These are phyloP conservation scores for Hyaloperonospora brassicae DNA, from an alignment of 352 stramenopile genomes.

Conservation along the genomic window DNA sequence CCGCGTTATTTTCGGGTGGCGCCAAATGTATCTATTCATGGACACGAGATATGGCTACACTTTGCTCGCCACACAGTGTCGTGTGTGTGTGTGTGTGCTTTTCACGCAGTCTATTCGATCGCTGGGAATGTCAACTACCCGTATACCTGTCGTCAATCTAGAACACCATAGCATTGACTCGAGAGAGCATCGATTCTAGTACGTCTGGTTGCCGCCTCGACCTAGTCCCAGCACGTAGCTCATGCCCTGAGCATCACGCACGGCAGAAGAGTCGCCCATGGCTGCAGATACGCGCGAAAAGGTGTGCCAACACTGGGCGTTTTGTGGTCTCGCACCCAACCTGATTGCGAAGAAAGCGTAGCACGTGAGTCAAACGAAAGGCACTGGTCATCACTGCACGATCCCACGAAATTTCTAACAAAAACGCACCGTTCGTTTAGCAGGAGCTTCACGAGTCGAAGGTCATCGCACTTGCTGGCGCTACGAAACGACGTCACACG, in stretches of 20 bases:
- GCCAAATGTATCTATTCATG: conserved; percentile 4
- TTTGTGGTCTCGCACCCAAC: conserved; percentile 64
- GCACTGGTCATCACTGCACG: neutral
- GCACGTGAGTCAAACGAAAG: conserved; percentile 3
- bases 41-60: conserved; percentile 10
- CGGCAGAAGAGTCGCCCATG: conserved; percentile 58
- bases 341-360: conserved; percentile 17
- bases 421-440: conserved; percentile 61
- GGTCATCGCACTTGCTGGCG: conserved; percentile 57
- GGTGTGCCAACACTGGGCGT: conserved; percentile 70
- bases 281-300: conserved; percentile 66
- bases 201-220: conserved; percentile 67
- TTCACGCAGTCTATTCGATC: no score
- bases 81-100: no score
- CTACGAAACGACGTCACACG: conserved; percentile 19
- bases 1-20: conserved; percentile 10
- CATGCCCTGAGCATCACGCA: conserved; percentile 82
- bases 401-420: neutral
- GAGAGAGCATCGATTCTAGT: conserved; percentile 24
- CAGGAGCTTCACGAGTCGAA: conserved; percentile 67
- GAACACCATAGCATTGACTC: no score
- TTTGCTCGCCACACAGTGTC: no score
- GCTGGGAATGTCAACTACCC: no score
- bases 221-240: conserved; percentile 82
- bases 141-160: no score